A percentile compares a stretch with the other conserved stretches of the same genome.
These are phyloP conservation scores for Lyophyllum semitale DNA, from an alignment of 768 basidiomycete species.

Conservation along the genomic window DNA sequence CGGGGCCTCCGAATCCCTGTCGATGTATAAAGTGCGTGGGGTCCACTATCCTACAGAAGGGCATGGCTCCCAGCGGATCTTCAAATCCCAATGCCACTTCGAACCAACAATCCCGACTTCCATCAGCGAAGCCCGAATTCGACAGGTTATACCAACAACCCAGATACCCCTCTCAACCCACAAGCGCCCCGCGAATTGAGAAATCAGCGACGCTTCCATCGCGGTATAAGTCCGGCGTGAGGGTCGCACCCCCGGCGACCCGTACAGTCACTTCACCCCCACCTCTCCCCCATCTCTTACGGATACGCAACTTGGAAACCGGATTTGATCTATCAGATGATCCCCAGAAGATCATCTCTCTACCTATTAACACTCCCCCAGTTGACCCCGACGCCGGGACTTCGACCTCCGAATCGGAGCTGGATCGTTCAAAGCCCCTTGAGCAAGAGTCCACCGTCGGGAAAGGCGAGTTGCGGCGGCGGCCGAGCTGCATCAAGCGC, in stretches of 20 bases:
- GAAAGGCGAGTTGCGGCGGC: constrained; percentile 39
- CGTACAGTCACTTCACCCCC: constrained; percentile 36
- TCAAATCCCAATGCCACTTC: not conserved
- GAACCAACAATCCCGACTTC: not conserved
- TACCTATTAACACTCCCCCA: not conserved
- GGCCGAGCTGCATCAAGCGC: constrained; percentile 69
- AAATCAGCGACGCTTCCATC: constrained; percentile 11
- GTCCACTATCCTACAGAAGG: not conserved
- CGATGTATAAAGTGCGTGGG: constrained; percentile 28
- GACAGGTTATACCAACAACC: constrained; percentile 10
- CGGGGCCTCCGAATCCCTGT: constrained; percentile 12
- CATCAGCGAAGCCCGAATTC: constrained; percentile 3
- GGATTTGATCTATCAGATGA: constrained; percentile 23
- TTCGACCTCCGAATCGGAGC: not conserved
- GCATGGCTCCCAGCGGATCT: constrained; percentile 6
- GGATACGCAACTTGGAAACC: constrained; percentile 22
- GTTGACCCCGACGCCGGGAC: not conserved
- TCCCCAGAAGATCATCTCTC: constrained; percentile 19
- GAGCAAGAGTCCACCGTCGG: not conserved
- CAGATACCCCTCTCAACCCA: constrained; percentile 9
- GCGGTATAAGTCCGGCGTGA: constrained; percentile 1
- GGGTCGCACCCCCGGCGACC: not conserved
- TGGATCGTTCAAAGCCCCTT: not conserved
- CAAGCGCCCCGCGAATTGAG: not conserved
- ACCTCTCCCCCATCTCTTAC: constrained; percentile 42